Evolutionary conservation across 2,329 filamentous ascomycete species (phyloP).

Genomic region (Rutstroemia sp.): DNA sequence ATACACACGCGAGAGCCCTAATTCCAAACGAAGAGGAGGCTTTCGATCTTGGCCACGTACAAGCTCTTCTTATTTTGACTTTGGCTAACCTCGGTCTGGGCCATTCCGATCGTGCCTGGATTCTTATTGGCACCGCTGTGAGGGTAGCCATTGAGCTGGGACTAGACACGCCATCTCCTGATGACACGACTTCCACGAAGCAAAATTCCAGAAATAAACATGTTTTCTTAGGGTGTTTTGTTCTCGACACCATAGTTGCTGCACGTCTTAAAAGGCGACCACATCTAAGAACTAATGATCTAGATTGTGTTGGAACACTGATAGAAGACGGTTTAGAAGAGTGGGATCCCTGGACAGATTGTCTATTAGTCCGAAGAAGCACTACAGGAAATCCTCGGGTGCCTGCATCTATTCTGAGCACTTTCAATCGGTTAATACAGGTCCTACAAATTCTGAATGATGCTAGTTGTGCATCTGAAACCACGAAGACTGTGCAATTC

Average conservation of each 20-base stretch:
- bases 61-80: constrained; percentile 50
- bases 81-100: constrained; percentile 55
- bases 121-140: constrained; percentile 57
- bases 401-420: constrained; percentile 29
- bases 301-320: constrained; percentile 40
- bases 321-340: constrained; percentile 64
- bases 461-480: constrained; percentile 16
- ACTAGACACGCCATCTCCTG: constrained; percentile 28
- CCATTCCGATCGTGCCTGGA: constrained; percentile 52
- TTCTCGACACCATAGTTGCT: constrained; percentile 53
- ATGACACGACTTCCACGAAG: constrained; percentile 16
- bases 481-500: constrained; percentile 12
- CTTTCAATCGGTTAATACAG: constrained; percentile 29
- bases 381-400: constrained; percentile 18
- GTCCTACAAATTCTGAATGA: constrained; percentile 27
- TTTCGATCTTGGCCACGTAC: constrained; percentile 45
- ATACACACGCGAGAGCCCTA: constrained; percentile 41
- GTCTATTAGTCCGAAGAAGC: constrained; percentile 32
- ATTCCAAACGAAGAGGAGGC: constrained; percentile 42
- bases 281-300: constrained; percentile 41
- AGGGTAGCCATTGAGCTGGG: constrained; percentile 41
- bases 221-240: constrained; percentile 49
- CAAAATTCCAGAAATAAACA: constrained; percentile 32
- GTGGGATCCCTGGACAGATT: constrained; percentile 64
- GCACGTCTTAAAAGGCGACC: constrained; percentile 42